Conservation (phyloP, 306 rosid species). For the Medicago truncatula region MtrunA17r5.0-ANR NC_053044.1:8367001-8367500, state of each 20-base stretch:
- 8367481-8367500: too few species aligned
- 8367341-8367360: too few species aligned
- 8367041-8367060: constrained; percentile 34
- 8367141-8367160: constrained; percentile 34
- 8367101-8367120: constrained; percentile 36
- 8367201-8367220: constrained; percentile 65
- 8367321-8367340: too few species aligned
- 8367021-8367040: constrained; percentile 40
- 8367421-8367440: too few species aligned
- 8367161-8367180: constrained; percentile 52
- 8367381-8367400: too few species aligned
- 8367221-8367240: constrained; percentile 20
- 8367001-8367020: constrained; percentile 50
- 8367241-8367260: neutral
- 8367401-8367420: too few species aligned
- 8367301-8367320: neutral
- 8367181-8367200: constrained; percentile 48
- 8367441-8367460: too few species aligned
- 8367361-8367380: too few species aligned
- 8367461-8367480: too few species aligned
- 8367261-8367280: neutral
- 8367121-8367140: constrained; percentile 40
- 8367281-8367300: neutral
- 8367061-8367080: constrained; percentile 33
- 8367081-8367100: constrained; percentile 37